Conservation (phyloP, 2,329 filamentous ascomycete genomes). For the Fusarium tuaranense region DNA sequence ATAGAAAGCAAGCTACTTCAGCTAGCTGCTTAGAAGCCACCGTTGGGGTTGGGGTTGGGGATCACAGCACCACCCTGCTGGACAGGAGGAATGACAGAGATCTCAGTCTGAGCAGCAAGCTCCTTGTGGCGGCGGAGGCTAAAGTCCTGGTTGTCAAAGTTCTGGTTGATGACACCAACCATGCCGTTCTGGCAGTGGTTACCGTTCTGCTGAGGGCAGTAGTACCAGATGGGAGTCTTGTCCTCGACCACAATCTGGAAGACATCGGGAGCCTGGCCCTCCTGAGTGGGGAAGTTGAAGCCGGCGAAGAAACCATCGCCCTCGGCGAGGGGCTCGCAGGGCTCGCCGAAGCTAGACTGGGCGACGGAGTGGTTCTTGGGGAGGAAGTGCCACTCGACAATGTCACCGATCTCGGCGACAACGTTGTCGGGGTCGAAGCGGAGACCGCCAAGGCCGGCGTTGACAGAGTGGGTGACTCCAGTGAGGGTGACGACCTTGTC, state of each 20-base stretch:
- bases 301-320: conserved; percentile 58
- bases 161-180: conserved; percentile 63
- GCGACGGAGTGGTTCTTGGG: conserved; percentile 63
- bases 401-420: conserved; percentile 60
- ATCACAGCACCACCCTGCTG: conserved; percentile 53
- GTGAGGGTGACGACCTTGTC: conserved; percentile 52
- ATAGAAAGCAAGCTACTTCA: conserved; percentile 6
- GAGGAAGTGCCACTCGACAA: conserved; percentile 67
- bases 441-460: conserved; percentile 59
- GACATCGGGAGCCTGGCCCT: conserved; percentile 53
- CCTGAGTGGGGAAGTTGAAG: conserved; percentile 55
- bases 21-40: conserved; percentile 48
- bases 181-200: conserved; percentile 63
- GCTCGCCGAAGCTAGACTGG: conserved; percentile 56
- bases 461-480: conserved; percentile 58
- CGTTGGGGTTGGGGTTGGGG: conserved; percentile 56
- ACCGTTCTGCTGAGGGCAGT: conserved; percentile 56
- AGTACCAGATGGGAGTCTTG: conserved; percentile 57
- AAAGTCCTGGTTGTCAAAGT: conserved; percentile 52
- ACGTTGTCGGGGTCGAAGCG: conserved; percentile 64
- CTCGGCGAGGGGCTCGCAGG: conserved; percentile 55
- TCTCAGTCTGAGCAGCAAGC: conserved; percentile 48
- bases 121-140: conserved; percentile 53
- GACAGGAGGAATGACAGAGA: conserved; percentile 47
- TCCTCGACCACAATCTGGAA: conserved; percentile 59